Evolutionary conservation across 495 filamentous ascomycete species (phyloP), one percentile per base, ranked within the genome.

Genomic region (Daldinia bambusicola): DNA sequence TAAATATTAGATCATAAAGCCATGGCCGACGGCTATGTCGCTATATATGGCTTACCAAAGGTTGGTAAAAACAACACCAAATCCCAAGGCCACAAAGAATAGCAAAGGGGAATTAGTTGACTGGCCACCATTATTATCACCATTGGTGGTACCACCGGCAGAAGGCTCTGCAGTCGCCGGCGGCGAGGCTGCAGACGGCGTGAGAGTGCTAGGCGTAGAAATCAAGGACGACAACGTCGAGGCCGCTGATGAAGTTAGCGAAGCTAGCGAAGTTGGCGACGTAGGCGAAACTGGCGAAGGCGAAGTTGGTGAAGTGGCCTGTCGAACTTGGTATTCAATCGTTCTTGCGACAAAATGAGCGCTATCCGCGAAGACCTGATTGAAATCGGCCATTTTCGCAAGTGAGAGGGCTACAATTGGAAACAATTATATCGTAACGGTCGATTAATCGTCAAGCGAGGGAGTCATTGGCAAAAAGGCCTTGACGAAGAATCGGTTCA

Each of bases 11-110:
- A 74, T 67, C 32, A 31, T 22, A 16, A 55, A 18, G 6, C 20
- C 12, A 53, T 31, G 38, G 14, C 37, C 26, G 37, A 22, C 6
- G n/a, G 31, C 22, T 51, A 30, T 56, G 18, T 6, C 48, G 59
- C 36, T 16, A 60, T 30, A 66, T 51, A 30, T 37, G 43, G 70
- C 87, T 83, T 86, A 98, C 95, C 95, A 99, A 81, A 99, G 80
- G 80, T 98, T 99, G 38, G 95, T 99, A 76, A 99, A 99, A 20
- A 99, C 95, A 26, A 99, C 96, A 63, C 95, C 95, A 77, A 99
- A 99, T 6, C 95, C 95, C 59, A 99, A 83, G 9, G 96, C 95
- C 32, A 99, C 95, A 78, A 99, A 98, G 78, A 99, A 99, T 2
- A 99, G 85, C 53, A 99, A 80, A 22, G 95, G 96, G 7, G 93